Evolutionary conservation across 306 rosid genomes (phyloP).

Genomic region (Casuarina equisetifolia): DNA sequence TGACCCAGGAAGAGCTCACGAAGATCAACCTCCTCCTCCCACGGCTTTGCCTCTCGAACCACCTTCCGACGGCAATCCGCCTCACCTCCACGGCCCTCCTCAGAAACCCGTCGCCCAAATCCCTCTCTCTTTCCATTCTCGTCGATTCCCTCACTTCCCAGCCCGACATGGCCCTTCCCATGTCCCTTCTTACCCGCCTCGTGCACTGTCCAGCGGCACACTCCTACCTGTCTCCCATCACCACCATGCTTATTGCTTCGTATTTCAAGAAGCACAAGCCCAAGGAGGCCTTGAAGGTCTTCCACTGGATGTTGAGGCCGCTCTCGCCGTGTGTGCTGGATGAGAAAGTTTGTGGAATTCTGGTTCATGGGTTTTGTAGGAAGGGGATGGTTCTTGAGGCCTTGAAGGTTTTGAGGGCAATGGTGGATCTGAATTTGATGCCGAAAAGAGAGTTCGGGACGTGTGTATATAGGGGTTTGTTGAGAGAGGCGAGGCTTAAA

Average conservation of each 20-base stretch:
- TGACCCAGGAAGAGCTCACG: constrained; percentile 40
- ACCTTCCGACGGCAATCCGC: constrained; percentile 48
- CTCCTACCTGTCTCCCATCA: constrained; percentile 36
- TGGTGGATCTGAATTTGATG: constrained; percentile 26
- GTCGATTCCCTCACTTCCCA: constrained; percentile 50
- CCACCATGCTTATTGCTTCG: constrained; percentile 41
- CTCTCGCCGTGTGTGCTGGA: constrained; percentile 48
- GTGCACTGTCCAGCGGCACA: constrained; percentile 39
- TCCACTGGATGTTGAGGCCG: constrained; percentile 55
- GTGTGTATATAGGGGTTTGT: constrained; percentile 41
- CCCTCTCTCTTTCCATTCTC: constrained; percentile 47
- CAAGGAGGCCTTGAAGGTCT: constrained; percentile 53
- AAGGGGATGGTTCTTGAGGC: constrained; percentile 48
- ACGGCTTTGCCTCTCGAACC: constrained; percentile 53
- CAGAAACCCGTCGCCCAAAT: constrained; percentile 47
- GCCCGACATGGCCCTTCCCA: constrained; percentile 45
- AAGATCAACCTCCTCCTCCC: constrained; percentile 58
- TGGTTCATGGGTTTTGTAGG: constrained; percentile 46
- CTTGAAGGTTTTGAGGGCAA: constrained; percentile 46
- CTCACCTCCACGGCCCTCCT: constrained; percentile 51
- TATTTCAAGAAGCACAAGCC: constrained; percentile 28
- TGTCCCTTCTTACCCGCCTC: constrained; percentile 67
- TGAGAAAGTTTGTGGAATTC: constrained; percentile 30
- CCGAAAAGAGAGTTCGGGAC: constrained; percentile 24
- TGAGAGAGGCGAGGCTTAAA: constrained; percentile 55